These are phyloP conservation scores for Apostasia shenzhenica DNA, from an alignment of 106 monocot genomes.

Conservation along the genomic window DNA sequence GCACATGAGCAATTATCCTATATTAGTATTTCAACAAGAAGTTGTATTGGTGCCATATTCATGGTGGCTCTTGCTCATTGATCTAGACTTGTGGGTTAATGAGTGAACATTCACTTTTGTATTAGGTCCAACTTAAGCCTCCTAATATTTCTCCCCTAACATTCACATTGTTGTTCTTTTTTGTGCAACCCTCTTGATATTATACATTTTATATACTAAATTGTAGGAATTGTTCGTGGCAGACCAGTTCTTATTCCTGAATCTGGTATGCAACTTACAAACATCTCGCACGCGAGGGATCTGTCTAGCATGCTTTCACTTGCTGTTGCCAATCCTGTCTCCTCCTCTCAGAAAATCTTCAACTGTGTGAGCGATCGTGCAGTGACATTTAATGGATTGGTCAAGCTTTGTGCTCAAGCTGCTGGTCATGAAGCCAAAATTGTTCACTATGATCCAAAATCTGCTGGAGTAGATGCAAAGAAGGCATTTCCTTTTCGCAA, in stretches of 20 bases:
- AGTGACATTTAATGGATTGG: constrained; percentile 71
- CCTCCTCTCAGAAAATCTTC: constrained; percentile 66
- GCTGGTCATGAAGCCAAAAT: constrained; percentile 59
- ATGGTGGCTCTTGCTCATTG: no score
- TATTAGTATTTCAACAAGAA: no score
- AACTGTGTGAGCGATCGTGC: constrained; percentile 90
- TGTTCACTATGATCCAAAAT: constrained; percentile 81
- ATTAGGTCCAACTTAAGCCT: no score
- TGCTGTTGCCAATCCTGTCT: constrained; percentile 49
- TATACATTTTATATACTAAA: no score
- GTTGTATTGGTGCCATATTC: no score
- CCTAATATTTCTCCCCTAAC: no score
- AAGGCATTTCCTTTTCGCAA: constrained; percentile 97
- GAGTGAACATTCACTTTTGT: no score
- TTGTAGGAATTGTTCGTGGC: constrained; percentile 76
- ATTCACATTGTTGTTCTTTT: no score
- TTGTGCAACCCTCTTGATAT: no score
- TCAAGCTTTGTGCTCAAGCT: constrained; percentile 69
- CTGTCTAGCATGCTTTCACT: constrained; percentile 82
- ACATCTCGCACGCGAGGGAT: constrained; percentile 84
- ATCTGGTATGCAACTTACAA: constrained; percentile 93
- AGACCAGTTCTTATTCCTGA: constrained; percentile 85
- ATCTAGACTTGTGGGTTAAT: no score
- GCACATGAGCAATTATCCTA: no score
- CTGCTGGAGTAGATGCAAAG: constrained; percentile 76